phyloP scores from a whole-genome alignment of 768 basidiomycete species.

The Suillus discolor region DNA sequence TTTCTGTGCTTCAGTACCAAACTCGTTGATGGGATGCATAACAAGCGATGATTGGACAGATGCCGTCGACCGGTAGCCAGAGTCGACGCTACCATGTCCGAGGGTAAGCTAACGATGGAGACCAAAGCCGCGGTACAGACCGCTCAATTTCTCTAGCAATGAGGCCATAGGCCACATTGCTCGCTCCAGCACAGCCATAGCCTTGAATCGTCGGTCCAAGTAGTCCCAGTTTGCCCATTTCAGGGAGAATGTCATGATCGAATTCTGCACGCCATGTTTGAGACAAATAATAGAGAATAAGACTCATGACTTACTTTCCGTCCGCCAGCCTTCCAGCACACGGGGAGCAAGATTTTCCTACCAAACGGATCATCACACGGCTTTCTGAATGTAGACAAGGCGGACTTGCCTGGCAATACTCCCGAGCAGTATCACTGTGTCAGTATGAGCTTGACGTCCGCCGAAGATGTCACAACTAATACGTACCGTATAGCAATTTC shows the following conservation, averaged over 20 bases:
- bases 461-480: not conserved
- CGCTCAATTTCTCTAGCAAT: conserved; percentile 94
- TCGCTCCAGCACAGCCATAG: conserved; percentile 92
- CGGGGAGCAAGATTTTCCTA: conserved; percentile 86
- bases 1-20: conserved; percentile 88
- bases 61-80: conserved; percentile 92
- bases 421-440: conserved; percentile 74
- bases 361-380: conserved; percentile 5
- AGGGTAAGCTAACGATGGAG: not conserved
- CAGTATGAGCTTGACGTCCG: not conserved
- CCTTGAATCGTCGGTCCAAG: conserved; percentile 92
- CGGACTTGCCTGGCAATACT: conserved; percentile 72
- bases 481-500: conserved; percentile 84
- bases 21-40: conserved; percentile 92
- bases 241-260: conserved; percentile 71
- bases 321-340: conserved; percentile 86
- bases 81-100: conserved; percentile 70
- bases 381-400: not conserved
- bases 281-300: not conserved
- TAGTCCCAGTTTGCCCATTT: conserved; percentile 92
- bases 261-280: conserved; percentile 54
- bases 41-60: conserved; percentile 96
- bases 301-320: conserved; percentile 60
- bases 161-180: conserved; percentile 91
- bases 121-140: conserved; percentile 38